Evolutionary conservation across 768 basidiomycete genomes (phyloP), one percentile per base, ranked within the genome.

Genomic region (Gloeophyllum trabeum): DNA sequence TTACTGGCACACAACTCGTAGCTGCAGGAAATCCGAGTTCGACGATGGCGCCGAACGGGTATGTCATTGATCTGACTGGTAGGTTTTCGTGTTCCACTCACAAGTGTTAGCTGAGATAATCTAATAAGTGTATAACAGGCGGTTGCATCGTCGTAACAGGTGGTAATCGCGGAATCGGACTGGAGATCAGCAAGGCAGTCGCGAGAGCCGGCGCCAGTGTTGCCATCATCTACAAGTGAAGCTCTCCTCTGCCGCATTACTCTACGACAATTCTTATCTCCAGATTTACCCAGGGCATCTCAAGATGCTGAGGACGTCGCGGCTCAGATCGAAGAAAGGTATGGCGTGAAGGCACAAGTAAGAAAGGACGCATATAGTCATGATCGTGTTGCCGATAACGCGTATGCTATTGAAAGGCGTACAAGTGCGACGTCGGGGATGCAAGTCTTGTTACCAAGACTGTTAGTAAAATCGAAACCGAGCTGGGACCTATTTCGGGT

Each of bases 381-480:
- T 37, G 10, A n/a, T 3, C 19, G 25, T 4, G 32, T 6, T n/a
- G 19, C n/a, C 2, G 3, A 13, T 23, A 6, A 23, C 24, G 1
- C 18, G 14, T 24, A 5, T 5, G 5, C 5, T 16, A n/a, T n/a
- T 2, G 16, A 2, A 14, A 75, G 76, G 76, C 79, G 0, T 81
- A 70, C 41, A 62, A 79, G 56, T 77, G 76, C 46, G 76, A 81
- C 47, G 78, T 81, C 13, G 64, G 68, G 6, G 58, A 79, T 35
- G 52, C 61, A 1, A 62, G 68, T 3, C 46, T 59, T 6, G 64
- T 77, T 42, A 58, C 54, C 20, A 51, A 63, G 39, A 70, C 66
- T 0, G 69, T 81, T 39, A 56, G 57, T 32, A 54, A 57, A 42
- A 78, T 81, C 30, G 56, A 77, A 42, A 34, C 57, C 0, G 76